phyloP scores from a whole-genome alignment of 768 basidiomycete species.

The Sarcomyxa edulis region DNA sequence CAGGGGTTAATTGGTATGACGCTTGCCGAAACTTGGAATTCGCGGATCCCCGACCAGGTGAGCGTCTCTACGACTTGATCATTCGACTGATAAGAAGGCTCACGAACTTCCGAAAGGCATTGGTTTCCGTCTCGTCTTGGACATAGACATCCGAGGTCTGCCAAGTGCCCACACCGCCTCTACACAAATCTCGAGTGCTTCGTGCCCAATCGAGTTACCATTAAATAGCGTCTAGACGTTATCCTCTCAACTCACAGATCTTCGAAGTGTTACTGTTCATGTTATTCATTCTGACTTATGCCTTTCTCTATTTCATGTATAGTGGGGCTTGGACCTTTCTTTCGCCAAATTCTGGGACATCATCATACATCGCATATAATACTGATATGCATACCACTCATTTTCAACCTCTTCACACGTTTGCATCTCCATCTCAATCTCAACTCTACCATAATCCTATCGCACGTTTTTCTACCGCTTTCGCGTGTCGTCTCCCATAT shows the following conservation, averaged over 20 bases:
- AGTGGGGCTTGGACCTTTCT: background rate
- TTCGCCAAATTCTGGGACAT: background rate
- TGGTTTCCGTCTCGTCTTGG: slow-evolving; percentile 58
- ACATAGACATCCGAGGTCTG: slow-evolving; percentile 69
- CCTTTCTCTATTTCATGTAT: background rate
- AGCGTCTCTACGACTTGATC: slow-evolving; percentile 19
- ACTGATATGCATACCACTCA: background rate
- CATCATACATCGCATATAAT: slow-evolving; percentile 1
- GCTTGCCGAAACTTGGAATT: slow-evolving; percentile 60
- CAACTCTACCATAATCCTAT: too few species aligned
- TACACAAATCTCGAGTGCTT: slow-evolving; percentile 51
- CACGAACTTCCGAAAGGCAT: slow-evolving; percentile 35
- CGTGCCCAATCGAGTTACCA: slow-evolving; percentile 68
- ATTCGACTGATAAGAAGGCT: slow-evolving; percentile 4
- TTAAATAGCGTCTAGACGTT: slow-evolving; percentile 38
- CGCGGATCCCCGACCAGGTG: slow-evolving; percentile 55
- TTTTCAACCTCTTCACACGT: slow-evolving; percentile 2
- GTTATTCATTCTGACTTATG: background rate
- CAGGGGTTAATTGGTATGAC: slow-evolving; percentile 74
- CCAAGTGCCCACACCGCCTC: slow-evolving; percentile 45
- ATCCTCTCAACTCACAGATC: too few species aligned
- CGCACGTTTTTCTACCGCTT: too few species aligned
- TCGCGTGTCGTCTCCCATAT: too few species aligned
- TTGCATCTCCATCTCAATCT: too few species aligned
- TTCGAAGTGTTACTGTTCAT: too few species aligned